Base-by-base conservation (phyloP, 352 stramenopile genomes). In the Pythium biforme region DNA sequence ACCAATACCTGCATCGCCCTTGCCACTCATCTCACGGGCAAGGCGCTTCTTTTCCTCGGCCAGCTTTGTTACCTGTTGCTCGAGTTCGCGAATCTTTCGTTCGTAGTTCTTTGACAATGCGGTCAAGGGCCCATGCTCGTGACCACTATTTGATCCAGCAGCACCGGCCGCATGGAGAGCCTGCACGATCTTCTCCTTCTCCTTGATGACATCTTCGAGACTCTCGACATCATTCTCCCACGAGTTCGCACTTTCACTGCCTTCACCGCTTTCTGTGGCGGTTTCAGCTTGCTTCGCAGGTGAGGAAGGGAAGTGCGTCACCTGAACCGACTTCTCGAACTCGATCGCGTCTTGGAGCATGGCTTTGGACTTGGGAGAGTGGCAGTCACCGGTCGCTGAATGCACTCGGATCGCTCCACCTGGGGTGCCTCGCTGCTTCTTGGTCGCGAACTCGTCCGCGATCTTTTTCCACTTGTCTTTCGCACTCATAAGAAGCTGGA, bases 391-490 rank as follows among this genome's bases (percentile, higher is more conserved):
- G 1, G 47, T 64, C n/a, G 33, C 20, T 11, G 48, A 17, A 25
- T 63, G 46, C 19, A 60, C 50, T 22, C 62, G 54, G 19, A 64
- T n/a, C 10, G 62, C 54, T 17, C 62, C 62, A 12, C 27, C 22
- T 26, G 49, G 48, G 3, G 27, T 11, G n/a, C 34, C 47, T 2
- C 23, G 52, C 20, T 65, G 64, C 34, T 65, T 73, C 39, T 74
- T 84, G 22, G 47, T 47, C 11, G 56, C n/a, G 9, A 83, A 56
- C 19, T 78, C 73, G 37, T 77, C 65, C 1, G 82, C 81, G 43
- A 90, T 75, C 29, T 66, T 74, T 55, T 89, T 84, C 84, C 81
- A 88, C 62, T 92, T 88, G 37, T 87, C 55, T 41, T 84, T 92
- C 25, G 71, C 72, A 37, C 55, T 73, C 39, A 78, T 72, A n/a